Evolutionary conservation across 371 early-diverging fungal species (phyloP).

Genomic region (Apophysomyces trapeziformis): DNA sequence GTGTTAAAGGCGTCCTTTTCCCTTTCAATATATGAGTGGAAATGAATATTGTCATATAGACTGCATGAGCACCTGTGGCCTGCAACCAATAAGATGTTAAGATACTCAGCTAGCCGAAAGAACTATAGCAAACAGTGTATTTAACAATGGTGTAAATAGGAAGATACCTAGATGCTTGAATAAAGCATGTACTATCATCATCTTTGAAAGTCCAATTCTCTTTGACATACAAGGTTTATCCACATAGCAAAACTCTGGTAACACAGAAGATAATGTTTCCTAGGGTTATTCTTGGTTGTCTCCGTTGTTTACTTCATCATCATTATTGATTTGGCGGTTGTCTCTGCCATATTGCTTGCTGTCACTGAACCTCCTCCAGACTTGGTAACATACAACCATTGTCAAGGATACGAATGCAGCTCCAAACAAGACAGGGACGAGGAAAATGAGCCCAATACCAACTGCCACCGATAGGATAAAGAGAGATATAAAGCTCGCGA

Average conservation of each 20-base stretch:
- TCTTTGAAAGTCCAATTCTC: neutral
- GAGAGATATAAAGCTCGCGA: conserved; percentile 5
- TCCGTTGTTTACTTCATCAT: neutral
- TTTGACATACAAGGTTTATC: too few relatives aligned
- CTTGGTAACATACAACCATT: neutral
- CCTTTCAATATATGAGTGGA: neutral
- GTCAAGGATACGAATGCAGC: conserved; percentile 2
- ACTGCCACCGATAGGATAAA: conserved; percentile 8
- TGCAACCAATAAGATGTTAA: neutral
- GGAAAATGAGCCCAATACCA: conserved; percentile 1
- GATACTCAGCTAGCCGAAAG: too few relatives aligned
- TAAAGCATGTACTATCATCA: too few relatives aligned
- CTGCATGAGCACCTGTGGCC: neutral
- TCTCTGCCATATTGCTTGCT: neutral
- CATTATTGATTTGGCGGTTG: neutral
- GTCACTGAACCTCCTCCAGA: neutral
- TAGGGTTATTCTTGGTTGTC: neutral
- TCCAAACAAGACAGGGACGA: conserved; percentile 6
- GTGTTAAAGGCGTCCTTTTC: too few relatives aligned
- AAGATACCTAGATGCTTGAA: too few relatives aligned
- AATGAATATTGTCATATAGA: neutral
- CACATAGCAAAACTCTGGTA: too few relatives aligned
- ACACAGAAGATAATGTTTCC: neutral
- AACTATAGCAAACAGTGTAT: too few relatives aligned
- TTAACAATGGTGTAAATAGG: too few relatives aligned